phyloP scores from a whole-genome alignment of 768 basidiomycete species.

The Termitomyces sp. region DNA sequence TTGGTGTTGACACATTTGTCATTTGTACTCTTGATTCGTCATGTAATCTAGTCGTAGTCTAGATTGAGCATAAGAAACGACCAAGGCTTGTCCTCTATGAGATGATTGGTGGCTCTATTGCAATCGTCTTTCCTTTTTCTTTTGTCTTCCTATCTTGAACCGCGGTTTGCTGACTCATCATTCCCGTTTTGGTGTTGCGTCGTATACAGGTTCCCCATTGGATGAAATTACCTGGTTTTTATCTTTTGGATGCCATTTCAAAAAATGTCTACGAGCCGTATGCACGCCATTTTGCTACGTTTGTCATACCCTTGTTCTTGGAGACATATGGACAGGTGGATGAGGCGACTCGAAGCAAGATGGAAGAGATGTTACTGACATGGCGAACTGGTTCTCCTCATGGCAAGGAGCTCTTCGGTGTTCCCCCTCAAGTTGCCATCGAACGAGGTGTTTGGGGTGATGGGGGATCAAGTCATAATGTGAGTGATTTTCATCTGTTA shows the following conservation, averaged over 20 bases:
- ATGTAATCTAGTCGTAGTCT: slow-evolving; percentile 45
- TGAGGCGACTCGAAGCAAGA: slow-evolving; percentile 80
- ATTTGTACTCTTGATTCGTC: slow-evolving; percentile 23
- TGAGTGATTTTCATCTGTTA: slow-evolving; percentile 27
- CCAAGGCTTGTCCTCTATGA: slow-evolving; percentile 29
- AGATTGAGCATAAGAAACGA: slow-evolving; percentile 37
- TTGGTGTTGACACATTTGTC: slow-evolving; percentile 9
- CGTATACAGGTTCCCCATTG: slow-evolving; percentile 73
- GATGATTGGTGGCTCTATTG: slow-evolving; percentile 24
- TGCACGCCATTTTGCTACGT: slow-evolving; percentile 76
- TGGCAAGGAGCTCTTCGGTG: slow-evolving; percentile 83
- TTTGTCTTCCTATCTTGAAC: slow-evolving; percentile 25
- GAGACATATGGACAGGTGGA: slow-evolving; percentile 89
- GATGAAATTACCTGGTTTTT: slow-evolving; percentile 92
- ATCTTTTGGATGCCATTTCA: slow-evolving; percentile 93
- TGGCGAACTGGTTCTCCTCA: slow-evolving; percentile 88
- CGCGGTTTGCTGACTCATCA: slow-evolving; percentile 73
- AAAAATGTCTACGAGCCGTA: slow-evolving; percentile 97
- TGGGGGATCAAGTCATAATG: slow-evolving; percentile 39
- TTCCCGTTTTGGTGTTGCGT: slow-evolving; percentile 35
- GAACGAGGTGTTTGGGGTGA: slow-evolving; percentile 84
- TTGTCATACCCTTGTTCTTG: slow-evolving; percentile 83
- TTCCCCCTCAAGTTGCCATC: slow-evolving; percentile 74
- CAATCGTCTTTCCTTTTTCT: slow-evolving; percentile 3
- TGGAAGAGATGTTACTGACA: slow-evolving; percentile 97